Evolutionary conservation across 176 grass and related monocot genomes (phyloP), one percentile per base, ranked within the genome.

Genomic region (Oropetium thomaeum): DNA sequence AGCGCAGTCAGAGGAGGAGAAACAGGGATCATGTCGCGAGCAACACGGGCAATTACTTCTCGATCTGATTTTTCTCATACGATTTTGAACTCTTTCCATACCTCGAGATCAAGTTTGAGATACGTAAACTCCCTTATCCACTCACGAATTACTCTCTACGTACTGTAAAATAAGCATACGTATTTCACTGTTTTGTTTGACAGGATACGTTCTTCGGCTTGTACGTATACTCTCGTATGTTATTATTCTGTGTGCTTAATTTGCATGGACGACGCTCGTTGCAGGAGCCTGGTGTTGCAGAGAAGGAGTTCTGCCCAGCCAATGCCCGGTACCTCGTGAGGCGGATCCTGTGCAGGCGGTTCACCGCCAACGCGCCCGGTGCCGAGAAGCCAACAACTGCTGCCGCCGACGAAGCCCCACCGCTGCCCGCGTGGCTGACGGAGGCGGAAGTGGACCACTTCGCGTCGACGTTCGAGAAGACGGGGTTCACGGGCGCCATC

Each of bases 281-380:
- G 23, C 74, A 87, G 80, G 80, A 83, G 62, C 85, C 85, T 1
- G 85, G 85, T 5, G 62, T 83, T 7, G 85, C 74, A 7, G 80
- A 87, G 73, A 8, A 71, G 62, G 80, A 87, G 34, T 22, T 83
- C 20, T 14, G 25, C 2, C 80, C 61, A 23, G 68, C 41, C 39
- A 28, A 74, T 51, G 80, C 85, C 25, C 65, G 80, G 69, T 13
- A 62, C n/a, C 0, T 79, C 10, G 27, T 78, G 41, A 61, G 17
- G 68, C 6, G 4, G 20, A 45, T 74, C 74, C 68, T 87, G 3
- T 62, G 61, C 68, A 43, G 30, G 62, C 85, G 80, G 1, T 62
- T 54, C 68, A 52, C 20, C 74, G n/a, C 22, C 32, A 10, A 22
- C 37, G 53, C 52, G 7, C 15, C 39, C 4, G 60, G 33, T 26